These are phyloP conservation scores for Aspergillus fumigatus DNA, from an alignment of 2,329 filamentous ascomycete species.

Conservation along the genomic window DNA sequence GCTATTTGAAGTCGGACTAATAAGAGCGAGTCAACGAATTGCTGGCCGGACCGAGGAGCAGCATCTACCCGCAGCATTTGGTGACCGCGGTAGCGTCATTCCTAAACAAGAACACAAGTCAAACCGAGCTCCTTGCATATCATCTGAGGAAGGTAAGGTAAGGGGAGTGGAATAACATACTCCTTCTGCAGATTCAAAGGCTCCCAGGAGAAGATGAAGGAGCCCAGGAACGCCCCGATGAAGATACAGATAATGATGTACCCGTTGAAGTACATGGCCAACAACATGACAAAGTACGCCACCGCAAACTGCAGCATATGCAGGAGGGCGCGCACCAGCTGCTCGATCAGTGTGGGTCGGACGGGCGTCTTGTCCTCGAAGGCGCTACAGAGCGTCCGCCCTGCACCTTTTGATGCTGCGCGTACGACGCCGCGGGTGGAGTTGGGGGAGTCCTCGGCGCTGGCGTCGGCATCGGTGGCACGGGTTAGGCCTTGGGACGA, in stretches of 20 bases:
- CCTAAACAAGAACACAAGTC: constrained; percentile 3
- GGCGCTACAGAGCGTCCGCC: not conserved
- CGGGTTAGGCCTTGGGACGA: not conserved
- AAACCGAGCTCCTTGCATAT: constrained; percentile 2
- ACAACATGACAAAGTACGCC: constrained; percentile 72
- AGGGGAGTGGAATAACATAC: constrained; percentile 10
- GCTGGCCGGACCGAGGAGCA: not conserved
- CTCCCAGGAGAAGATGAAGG: constrained; percentile 72
- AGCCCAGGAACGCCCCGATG: constrained; percentile 68
- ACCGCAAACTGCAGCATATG: constrained; percentile 69
- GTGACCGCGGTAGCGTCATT: constrained; percentile 21
- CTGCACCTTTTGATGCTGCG: not conserved
- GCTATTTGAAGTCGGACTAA: no score
- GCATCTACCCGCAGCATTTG: constrained; percentile 21
- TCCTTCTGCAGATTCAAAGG: constrained; percentile 13
- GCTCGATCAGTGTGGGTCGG: constrained; percentile 60
- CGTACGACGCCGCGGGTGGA: not conserved
- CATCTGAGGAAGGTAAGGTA: not conserved
- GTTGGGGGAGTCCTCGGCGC: not conserved
- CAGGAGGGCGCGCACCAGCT: constrained; percentile 61
- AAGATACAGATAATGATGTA: constrained; percentile 81
- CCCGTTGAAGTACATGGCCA: constrained; percentile 63
- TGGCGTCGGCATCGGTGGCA: not conserved
- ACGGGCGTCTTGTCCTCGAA: constrained; percentile 25
- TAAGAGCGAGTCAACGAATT: not conserved